Conservation (phyloP, 805 yeast genomes). For the Nakazawaea pomicola region DNA sequence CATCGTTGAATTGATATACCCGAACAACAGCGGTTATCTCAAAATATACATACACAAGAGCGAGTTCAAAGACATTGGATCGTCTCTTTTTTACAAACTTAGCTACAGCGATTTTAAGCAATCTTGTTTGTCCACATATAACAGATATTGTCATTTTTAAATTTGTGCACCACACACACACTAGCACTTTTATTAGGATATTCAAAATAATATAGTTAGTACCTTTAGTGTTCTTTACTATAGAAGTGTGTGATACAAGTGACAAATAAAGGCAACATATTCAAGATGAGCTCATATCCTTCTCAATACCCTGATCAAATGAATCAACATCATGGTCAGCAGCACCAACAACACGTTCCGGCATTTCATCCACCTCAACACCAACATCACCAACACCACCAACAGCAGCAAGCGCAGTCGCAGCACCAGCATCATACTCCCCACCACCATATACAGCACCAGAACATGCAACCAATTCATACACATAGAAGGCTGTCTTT, state of each 20-base stretch:
- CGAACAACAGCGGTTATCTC: too few species aligned
- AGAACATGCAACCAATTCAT: not conserved
- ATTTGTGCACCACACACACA: too few species aligned
- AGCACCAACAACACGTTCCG: conserved; percentile 6
- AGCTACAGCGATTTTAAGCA: too few species aligned
- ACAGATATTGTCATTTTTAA: too few species aligned
- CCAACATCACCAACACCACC: conserved; percentile 5
- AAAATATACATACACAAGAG: too few species aligned
- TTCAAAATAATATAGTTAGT: too few species aligned
- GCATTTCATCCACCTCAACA: not conserved
- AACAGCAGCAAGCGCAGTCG: not conserved
- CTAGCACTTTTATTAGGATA: too few species aligned
- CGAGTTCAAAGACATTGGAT: too few species aligned
- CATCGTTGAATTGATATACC: too few species aligned
- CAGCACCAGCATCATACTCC: conserved; percentile 4
- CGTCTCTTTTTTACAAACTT: too few species aligned
- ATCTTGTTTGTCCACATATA: too few species aligned
- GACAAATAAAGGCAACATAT: not conserved
- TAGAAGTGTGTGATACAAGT: not conserved
- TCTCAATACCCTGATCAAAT: conserved; percentile 11
- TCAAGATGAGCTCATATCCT: not conserved
- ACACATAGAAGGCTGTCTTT: conserved; percentile 7
- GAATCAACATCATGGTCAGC: conserved; percentile 12
- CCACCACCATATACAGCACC: conserved; percentile 1
- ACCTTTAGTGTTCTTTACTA: not conserved